A percentile compares a stretch with the other conserved stretches of the same genome.
phyloP scores from a whole-genome alignment of 1,284 basidiomycete species.

The Ustilago crameri region DNA sequence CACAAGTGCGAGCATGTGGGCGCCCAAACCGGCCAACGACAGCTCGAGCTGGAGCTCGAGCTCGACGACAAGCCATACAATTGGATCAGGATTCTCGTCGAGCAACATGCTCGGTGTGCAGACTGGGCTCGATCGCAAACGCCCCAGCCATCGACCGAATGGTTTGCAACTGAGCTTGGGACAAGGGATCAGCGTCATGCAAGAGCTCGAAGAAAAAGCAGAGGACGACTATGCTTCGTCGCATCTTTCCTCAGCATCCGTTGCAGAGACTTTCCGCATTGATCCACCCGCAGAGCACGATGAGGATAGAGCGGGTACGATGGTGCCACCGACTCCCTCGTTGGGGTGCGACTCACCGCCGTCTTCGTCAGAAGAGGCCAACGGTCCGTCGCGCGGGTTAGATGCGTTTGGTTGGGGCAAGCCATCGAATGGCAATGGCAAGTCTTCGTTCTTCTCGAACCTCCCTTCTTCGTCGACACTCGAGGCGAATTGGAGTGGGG shows the following conservation, averaged over 20 bases:
- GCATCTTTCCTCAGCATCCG: constrained; percentile 21
- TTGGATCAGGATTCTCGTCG: constrained; percentile 21
- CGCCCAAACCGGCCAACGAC: constrained; percentile 25
- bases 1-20: constrained; percentile 51
- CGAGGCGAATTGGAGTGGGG: constrained; percentile 49
- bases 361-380: constrained; percentile 25
- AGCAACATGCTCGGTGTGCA: constrained; percentile 38
- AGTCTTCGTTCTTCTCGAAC: constrained; percentile 32
- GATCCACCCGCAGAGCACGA: constrained; percentile 11
- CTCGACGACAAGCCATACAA: constrained; percentile 22
- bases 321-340: constrained; percentile 46
- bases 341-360: constrained; percentile 34
- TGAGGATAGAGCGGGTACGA: constrained; percentile 31
- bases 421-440: constrained; percentile 4
- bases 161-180: constrained; percentile 48
- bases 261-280: constrained; percentile 23
- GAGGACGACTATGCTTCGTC: constrained; percentile 37
- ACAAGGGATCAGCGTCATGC: constrained; percentile 50
- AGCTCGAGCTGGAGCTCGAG: constrained; percentile 6
- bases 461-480: constrained; percentile 29
- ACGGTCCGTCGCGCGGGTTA: constrained; percentile 25
- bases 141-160: constrained; percentile 44
- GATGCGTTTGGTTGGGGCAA: constrained; percentile 45
- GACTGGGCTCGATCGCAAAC: constrained; percentile 29
- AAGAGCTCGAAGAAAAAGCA: constrained; percentile 42